Evolutionary conservation across 2,329 filamentous ascomycete genomes (phyloP).

Genomic region (Hyphodiscus sp.): DNA sequence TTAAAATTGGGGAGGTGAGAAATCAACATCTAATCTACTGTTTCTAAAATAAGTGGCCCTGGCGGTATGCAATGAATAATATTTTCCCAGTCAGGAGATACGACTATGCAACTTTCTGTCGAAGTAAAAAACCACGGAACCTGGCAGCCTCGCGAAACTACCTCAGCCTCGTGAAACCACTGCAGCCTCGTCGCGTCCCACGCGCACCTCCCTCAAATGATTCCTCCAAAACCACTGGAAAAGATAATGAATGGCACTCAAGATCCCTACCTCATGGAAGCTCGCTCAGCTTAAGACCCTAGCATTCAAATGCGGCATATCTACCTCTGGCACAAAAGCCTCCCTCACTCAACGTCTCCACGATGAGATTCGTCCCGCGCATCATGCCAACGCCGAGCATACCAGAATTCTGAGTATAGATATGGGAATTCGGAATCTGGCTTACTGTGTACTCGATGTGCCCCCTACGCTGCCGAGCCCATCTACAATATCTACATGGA

Average conservation of each 20-base stretch:
- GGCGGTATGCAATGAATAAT: too few species aligned
- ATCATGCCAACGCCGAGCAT: constrained; percentile 13
- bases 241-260: constrained; percentile 27
- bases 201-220: background rate
- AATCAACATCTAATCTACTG: too few species aligned
- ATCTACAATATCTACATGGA: constrained; percentile 19
- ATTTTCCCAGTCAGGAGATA: too few species aligned
- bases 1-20: too few species aligned
- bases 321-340: constrained; percentile 52
- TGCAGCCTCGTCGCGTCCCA: background rate
- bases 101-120: too few species aligned
- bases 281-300: constrained; percentile 49
- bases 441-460: constrained; percentile 55
- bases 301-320: constrained; percentile 53
- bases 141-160: too few species aligned
- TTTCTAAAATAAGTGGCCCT: too few species aligned
- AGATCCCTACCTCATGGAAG: constrained; percentile 37
- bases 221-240: background rate
- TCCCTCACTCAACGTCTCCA: constrained; percentile 45
- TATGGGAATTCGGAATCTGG: constrained; percentile 77
- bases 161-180: background rate
- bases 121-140: too few species aligned
- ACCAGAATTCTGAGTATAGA: constrained; percentile 66
- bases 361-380: constrained; percentile 29
- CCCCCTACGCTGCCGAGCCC: constrained; percentile 2